phyloP scores from a whole-genome alignment of 2,329 filamentous ascomycete genomes.

The Macrophomina pseudophaseolina region DNA sequence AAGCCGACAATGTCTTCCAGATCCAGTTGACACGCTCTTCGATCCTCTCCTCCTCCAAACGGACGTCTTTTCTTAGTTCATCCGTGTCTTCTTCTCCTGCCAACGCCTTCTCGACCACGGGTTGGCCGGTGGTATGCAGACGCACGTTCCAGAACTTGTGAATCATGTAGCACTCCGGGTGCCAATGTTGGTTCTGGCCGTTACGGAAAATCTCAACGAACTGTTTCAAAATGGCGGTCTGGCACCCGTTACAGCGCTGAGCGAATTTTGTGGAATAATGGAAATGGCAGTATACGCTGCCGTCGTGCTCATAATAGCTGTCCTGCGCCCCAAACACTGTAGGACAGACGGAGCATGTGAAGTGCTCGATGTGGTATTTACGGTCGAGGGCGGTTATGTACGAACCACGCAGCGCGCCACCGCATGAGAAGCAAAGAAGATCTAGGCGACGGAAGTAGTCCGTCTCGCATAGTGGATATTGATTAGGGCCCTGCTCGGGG shows the following conservation, averaged over 20 bases:
- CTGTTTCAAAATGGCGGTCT: conserved; percentile 96
- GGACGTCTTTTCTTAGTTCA: conserved; percentile 75
- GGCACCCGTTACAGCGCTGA: conserved; percentile 93
- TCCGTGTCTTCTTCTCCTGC: conserved; percentile 63
- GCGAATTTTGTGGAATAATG: conserved; percentile 98
- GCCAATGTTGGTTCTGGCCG: conserved; percentile 98
- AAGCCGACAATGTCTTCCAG: conserved; percentile 96
- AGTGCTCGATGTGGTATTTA: conserved; percentile 99
- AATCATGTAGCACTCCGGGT: conserved; percentile 99
- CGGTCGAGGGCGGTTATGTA: conserved; percentile 97
- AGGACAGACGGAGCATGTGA: conserved; percentile 95
- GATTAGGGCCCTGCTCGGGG: conserved; percentile 84
- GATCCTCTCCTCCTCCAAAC: conserved; percentile 88
- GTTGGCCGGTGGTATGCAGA: conserved; percentile 57
- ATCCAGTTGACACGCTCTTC: conserved; percentile 98
- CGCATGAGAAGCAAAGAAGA: conserved; percentile 88
- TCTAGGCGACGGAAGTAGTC: conserved; percentile 96
- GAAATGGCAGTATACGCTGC: conserved; percentile 96
- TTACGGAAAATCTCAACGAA: conserved; percentile 99
- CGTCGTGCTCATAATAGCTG: conserved; percentile 98
- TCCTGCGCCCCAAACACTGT: conserved; percentile 98
- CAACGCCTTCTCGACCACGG: conserved; percentile 41
- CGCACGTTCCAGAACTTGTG: conserved; percentile 99
- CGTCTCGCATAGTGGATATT: conserved; percentile 96
- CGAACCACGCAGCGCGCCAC: conserved; percentile 88